A percentile compares a stretch with the other conserved stretches of the same genome.
These are phyloP conservation scores for Parachaetomium inaequale DNA, from an alignment of 495 filamentous ascomycete genomes.

Conservation along the genomic window DNA sequence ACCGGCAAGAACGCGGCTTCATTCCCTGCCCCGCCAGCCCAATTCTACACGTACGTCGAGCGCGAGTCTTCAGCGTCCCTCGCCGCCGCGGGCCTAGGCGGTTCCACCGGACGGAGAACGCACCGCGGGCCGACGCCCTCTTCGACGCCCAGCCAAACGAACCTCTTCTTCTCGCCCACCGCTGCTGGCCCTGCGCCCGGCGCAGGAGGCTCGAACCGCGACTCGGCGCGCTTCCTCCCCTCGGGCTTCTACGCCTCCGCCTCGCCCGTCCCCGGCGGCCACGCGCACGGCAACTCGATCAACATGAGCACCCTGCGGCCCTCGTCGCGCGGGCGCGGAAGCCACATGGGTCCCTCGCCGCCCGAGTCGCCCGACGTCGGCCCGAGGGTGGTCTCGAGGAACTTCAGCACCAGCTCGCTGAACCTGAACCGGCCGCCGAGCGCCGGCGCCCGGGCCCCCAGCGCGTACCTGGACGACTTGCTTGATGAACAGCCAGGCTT, in stretches of 20 bases:
- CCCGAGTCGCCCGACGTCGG: constrained; percentile 62
- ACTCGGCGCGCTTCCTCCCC: constrained; percentile 68
- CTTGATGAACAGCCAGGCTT: constrained; percentile 58
- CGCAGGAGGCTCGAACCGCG: constrained; percentile 51
- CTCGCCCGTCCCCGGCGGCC: constrained; percentile 32
- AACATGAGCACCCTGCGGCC: constrained; percentile 55
- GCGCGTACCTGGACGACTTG: constrained; percentile 88
- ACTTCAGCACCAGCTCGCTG: constrained; percentile 63
- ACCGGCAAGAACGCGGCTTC: constrained; percentile 48
- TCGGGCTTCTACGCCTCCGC: constrained; percentile 85
- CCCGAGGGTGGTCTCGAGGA: constrained; percentile 24
- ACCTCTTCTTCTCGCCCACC: constrained; percentile 93
- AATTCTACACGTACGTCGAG: constrained; percentile 57
- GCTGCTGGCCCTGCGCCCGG: constrained; percentile 47
- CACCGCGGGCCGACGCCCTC: constrained; percentile 44
- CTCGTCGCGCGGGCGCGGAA: constrained; percentile 47
- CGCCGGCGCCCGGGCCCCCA: constrained; percentile 66
- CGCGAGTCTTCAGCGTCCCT: constrained; percentile 59
- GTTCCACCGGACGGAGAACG: constrained; percentile 34
- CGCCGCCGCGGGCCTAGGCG: constrained; percentile 43
- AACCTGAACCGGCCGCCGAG: constrained; percentile 64
- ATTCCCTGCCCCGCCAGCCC: constrained; percentile 48
- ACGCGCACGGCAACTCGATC: constrained; percentile 48
- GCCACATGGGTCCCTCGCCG: constrained; percentile 49
- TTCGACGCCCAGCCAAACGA: constrained; percentile 48